Base-by-base conservation (phyloP, 2,329 filamentous ascomycete species). In the Zymoseptoria pseudotritici region DNA sequence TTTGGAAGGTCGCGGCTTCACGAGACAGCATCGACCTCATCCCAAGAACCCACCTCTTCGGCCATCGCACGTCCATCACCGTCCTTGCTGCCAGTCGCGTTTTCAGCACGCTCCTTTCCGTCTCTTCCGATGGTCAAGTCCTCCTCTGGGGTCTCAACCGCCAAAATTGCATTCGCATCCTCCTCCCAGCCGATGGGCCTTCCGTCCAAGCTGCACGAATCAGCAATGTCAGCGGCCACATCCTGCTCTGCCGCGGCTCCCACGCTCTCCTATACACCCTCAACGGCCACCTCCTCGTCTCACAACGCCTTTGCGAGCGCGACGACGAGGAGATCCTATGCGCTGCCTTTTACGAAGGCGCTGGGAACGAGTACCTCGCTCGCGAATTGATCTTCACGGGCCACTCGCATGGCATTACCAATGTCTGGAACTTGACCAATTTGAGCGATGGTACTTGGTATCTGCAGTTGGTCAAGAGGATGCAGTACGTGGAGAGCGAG, bases 131-230 rank as follows among this genome's bases (percentile, higher is more conserved):
- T 69, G 92, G 92, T 0, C 86, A 90, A 49, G 86, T 92, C 10
- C 86, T 96, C 69, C 79, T 97, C 3, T 99, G 94, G 94, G 94
- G 97, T 72, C 81, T 99, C 3, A 99, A 97, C 73, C 85, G 90
- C 17, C 83, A 91, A 11, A 89, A 91, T 56, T 96, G 96, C 69
- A 86, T 97, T 5, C 68, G 72, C 8, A 62, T 71, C 4, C 65
- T 75, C 0, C 66, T 69, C 5, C 65, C 69, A 3, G 52, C 88
- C 86, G 73, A 79, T 93, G 21, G 85, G 85, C 63, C 70, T 2
- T 62, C 72, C 0, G 66, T 79, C 2, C 84, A 95, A 75, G 93
- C 89, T 66, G 90, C 91, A 0, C 82, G 83, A 10, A 91, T 99
- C 74, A 96, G 96, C 71, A 92, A 96, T 70, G 86, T 93, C 1